Percentiles rank a stretch among this genome's conserved stretches.
Evolutionary conservation across 306 rosid genomes (phyloP).

Genomic region (Inga leiocalycina): DNA sequence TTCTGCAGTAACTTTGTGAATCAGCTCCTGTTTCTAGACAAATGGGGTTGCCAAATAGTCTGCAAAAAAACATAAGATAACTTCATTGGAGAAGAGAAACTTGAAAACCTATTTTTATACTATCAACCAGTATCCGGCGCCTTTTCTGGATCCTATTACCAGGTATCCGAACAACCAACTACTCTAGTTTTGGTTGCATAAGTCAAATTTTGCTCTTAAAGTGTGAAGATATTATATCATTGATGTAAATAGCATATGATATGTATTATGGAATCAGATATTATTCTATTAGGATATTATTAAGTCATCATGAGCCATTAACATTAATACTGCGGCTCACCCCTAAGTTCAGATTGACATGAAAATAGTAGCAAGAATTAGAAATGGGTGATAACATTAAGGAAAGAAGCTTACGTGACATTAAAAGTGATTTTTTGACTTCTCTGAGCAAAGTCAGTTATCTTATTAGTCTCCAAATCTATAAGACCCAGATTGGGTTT

Average conservation of each 20-base stretch:
- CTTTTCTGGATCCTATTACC: no score
- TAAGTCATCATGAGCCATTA: no score
- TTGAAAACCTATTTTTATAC: no score
- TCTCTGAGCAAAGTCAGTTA: slow-evolving; percentile 5
- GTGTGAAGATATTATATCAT: no score
- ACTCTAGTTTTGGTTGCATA: no score
- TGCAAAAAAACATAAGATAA: slow-evolving; percentile 37
- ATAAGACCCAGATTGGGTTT: slow-evolving; percentile 32
- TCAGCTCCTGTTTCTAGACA: slow-evolving; percentile 43
- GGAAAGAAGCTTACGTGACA: slow-evolving; percentile 36
- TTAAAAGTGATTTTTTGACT: neutral
- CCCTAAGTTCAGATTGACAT: neutral
- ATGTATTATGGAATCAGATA: no score
- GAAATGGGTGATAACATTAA: neutral
- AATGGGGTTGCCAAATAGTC: slow-evolving; percentile 52
- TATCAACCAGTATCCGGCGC: no score
- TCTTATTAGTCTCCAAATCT: slow-evolving; percentile 32
- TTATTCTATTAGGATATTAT: no score
- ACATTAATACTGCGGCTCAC: neutral
- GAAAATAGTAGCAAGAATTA: neutral
- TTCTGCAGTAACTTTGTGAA: slow-evolving; percentile 46
- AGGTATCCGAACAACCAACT: no score
- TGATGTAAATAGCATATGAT: no score
- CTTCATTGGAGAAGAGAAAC: slow-evolving; percentile 29
- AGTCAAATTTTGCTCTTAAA: no score